A percentile compares a stretch with the other conserved stretches of the same genome.
Conservation (phyloP, 2,329 filamentous ascomycete species). For the Paecilomyces variotii region DNA sequence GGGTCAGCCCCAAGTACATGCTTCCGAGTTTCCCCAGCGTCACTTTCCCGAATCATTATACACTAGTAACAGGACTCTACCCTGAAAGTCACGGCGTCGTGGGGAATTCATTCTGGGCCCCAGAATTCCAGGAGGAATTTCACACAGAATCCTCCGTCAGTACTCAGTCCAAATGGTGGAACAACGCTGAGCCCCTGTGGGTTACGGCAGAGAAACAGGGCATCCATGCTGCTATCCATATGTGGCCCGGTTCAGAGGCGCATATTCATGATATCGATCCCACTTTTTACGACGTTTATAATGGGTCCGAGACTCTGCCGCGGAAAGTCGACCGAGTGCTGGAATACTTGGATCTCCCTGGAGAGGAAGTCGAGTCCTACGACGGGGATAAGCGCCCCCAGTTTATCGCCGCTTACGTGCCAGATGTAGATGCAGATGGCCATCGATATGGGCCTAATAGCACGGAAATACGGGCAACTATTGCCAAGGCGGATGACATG, state of each 20-base stretch:
- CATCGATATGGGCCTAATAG: slow-evolving; percentile 90
- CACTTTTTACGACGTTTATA: slow-evolving; percentile 75
- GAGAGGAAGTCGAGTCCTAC: slow-evolving; percentile 51
- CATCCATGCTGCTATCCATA: slow-evolving; percentile 76
- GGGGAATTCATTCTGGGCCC: slow-evolving; percentile 92
- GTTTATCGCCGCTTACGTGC: slow-evolving; percentile 89
- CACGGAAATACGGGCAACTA: slow-evolving; percentile 76
- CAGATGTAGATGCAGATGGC: slow-evolving; percentile 79
- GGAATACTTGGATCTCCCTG: slow-evolving; percentile 75
- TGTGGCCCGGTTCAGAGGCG: slow-evolving; percentile 97
- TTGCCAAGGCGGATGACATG: slow-evolving; percentile 74
- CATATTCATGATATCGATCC: slow-evolving; percentile 69
- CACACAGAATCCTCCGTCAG: slow-evolving; percentile 71
- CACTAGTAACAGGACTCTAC: slow-evolving; percentile 82
- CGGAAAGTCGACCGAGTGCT: slow-evolving; percentile 74
- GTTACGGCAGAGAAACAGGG: slow-evolving; percentile 79
- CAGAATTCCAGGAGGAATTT: slow-evolving; percentile 67
- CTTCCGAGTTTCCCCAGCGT: slow-evolving; percentile 89
- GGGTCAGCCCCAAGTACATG: slow-evolving; percentile 89
- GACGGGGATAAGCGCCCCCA: slow-evolving; percentile 62
- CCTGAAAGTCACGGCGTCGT: slow-evolving; percentile 91
- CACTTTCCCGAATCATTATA: slow-evolving; percentile 96
- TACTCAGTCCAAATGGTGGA: slow-evolving; percentile 88
- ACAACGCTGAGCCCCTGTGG: slow-evolving; percentile 79
- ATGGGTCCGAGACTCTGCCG: slow-evolving; percentile 63